phyloP scores from a whole-genome alignment of 2,329 filamentous ascomycete species.

The Xylariaceae sp. region DNA sequence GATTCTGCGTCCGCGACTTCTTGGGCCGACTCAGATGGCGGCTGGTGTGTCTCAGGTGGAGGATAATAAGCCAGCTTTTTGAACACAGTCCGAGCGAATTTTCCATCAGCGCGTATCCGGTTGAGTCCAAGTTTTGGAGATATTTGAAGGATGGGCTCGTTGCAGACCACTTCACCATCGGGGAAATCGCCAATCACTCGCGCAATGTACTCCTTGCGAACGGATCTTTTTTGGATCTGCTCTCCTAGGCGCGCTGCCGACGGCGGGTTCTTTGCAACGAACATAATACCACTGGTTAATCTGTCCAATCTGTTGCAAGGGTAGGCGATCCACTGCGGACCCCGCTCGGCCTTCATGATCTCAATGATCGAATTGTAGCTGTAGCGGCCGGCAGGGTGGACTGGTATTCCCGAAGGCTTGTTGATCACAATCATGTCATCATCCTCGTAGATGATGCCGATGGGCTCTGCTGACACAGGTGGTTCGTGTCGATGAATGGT shows the following conservation, averaged over 20 bases:
- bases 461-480: slow-evolving; percentile 74
- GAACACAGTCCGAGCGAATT: slow-evolving; percentile 85
- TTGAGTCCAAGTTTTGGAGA: slow-evolving; percentile 94
- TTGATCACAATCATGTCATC: slow-evolving; percentile 93
- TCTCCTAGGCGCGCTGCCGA: slow-evolving; percentile 71
- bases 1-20: slow-evolving; percentile 25
- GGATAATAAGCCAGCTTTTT: slow-evolving; percentile 90
- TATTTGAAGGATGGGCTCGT: slow-evolving; percentile 89
- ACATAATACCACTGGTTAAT: slow-evolving; percentile 95
- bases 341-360: slow-evolving; percentile 77
- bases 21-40: slow-evolving; percentile 14
- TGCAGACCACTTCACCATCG: slow-evolving; percentile 83
- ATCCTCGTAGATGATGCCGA: slow-evolving; percentile 84
- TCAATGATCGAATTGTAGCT: slow-evolving; percentile 92
- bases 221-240: slow-evolving; percentile 73
- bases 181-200: slow-evolving; percentile 89
- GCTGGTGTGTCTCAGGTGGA: slow-evolving; percentile 25
- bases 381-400: slow-evolving; percentile 92
- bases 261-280: slow-evolving; percentile 80
- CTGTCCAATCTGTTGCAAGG: slow-evolving; percentile 92
- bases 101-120: slow-evolving; percentile 87
- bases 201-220: slow-evolving; percentile 93
- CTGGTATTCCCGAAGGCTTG: slow-evolving; percentile 90
- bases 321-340: slow-evolving; percentile 49
- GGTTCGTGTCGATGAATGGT: slow-evolving; percentile 94